phyloP scores from a whole-genome alignment of 2,329 filamentous ascomycete species.

The Colletotrichum endophyticum region DNA sequence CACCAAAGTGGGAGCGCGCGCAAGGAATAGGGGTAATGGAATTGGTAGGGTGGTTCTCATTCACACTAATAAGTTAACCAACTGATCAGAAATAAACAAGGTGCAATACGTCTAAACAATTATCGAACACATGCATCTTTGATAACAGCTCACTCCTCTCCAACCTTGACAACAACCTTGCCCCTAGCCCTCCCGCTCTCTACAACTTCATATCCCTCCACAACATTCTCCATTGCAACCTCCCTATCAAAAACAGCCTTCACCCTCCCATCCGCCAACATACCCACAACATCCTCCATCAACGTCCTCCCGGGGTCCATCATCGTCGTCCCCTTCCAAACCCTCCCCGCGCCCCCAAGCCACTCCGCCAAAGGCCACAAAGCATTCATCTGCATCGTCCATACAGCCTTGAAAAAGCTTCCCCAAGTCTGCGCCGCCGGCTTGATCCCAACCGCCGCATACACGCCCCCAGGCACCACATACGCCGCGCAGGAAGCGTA shows the following conservation, averaged over 20 bases:
- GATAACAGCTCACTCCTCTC: not conserved
- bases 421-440: conserved; percentile 35
- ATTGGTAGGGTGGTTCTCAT: not conserved
- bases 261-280: conserved; percentile 37
- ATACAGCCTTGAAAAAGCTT: conserved; percentile 32
- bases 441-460: conserved; percentile 45
- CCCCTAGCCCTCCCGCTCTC: conserved; percentile 37
- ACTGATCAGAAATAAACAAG: not conserved
- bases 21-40: not conserved
- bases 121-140: not conserved
- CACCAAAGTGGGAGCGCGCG: not conserved
- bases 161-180: conserved; percentile 42
- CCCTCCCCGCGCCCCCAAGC: conserved; percentile 42
- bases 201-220: conserved; percentile 39
- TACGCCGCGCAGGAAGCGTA: conserved; percentile 44
- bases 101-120: not conserved
- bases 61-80: not conserved
- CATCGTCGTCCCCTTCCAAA: conserved; percentile 36
- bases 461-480: conserved; percentile 40
- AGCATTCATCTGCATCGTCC: conserved; percentile 41
- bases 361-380: conserved; percentile 38
- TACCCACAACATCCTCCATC: conserved; percentile 34
- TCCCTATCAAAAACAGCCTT: conserved; percentile 40
- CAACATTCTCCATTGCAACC: conserved; percentile 39
- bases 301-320: conserved; percentile 36